Evolutionary conservation across 2,329 filamentous ascomycete genomes (phyloP), one percentile per base, ranked within the genome.

Genomic region (Venturia nashicola): DNA sequence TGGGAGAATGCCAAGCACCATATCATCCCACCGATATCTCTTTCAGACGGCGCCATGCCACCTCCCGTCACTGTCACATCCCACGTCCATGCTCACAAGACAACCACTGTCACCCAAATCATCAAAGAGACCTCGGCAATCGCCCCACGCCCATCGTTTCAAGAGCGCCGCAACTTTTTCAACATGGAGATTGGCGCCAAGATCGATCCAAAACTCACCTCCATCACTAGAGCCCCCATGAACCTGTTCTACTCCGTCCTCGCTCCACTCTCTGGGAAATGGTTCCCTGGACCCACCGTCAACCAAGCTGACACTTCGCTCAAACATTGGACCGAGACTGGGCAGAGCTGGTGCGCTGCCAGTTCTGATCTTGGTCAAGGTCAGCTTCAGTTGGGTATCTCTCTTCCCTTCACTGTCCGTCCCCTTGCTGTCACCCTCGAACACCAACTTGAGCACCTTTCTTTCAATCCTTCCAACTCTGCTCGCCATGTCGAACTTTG

Each of bases 331-430:
- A 78, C 86, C 11, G 89, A 96, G 60, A 82, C 87, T 42, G 90
- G 89, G 23, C 89, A 97, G 66, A 95, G 91, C 74, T 97, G 91
- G 89, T 97, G 93, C 73, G 86, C 87, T 5, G 74, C 77, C 11
- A 71, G 73, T 61, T 80, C 78, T 3, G 75, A 76, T 0, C 67
- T 71, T 12, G 76, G 79, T 18, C 79, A 79, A 8, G 79, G 81
- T 60, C 83, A 85, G 44, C 84, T 86, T 1, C 83, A 85, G 62
- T 77, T 97, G 18, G 83, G 82, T 9, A 83, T 95, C 20, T 65
- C 70, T 16, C 70, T 78, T 18, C 66, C 70, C 5, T 69, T 71
- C 7, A 67, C 68, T 1, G 72, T 80, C 64, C 71, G 68, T 61
- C 77, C 78, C 1, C 70, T 69, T 5, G 69, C 73, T 42, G 64